These are phyloP conservation scores for Aspergillus spinulosporus DNA, from an alignment of 2,329 filamentous ascomycete genomes.

Conservation along the genomic window DNA sequence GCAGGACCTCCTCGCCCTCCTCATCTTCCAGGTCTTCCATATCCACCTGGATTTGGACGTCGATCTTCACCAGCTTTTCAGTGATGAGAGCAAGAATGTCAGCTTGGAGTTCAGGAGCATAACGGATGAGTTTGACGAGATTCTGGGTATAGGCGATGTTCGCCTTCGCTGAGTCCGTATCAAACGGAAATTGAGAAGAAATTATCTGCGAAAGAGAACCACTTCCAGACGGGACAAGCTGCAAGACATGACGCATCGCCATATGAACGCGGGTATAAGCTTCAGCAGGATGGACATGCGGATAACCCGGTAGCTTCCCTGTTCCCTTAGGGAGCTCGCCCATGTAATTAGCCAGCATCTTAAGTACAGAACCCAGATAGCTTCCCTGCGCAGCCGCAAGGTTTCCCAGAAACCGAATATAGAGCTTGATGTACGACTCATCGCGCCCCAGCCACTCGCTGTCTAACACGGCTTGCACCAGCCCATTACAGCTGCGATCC, in stretches of 20 bases:
- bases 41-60: constrained; percentile 92
- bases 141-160: constrained; percentile 89
- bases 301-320: constrained; percentile 56
- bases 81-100: constrained; percentile 82
- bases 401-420: constrained; percentile 57
- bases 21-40: constrained; percentile 92
- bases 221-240: constrained; percentile 77
- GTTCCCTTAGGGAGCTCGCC: constrained; percentile 58
- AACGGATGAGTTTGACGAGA: constrained; percentile 72
- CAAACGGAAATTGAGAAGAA: constrained; percentile 69
- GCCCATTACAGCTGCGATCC: constrained; percentile 56
- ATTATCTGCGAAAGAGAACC: constrained; percentile 68
- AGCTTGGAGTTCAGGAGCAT: constrained; percentile 73
- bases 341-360: constrained; percentile 80
- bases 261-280: constrained; percentile 75
- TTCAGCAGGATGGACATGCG: constrained; percentile 60
- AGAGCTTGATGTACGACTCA: constrained; percentile 59
- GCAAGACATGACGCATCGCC: constrained; percentile 72
- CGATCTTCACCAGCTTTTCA: constrained; percentile 85
- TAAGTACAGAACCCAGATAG: constrained; percentile 71
- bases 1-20: constrained; percentile 66
- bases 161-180: constrained; percentile 72
- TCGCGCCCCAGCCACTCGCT: constrained; percentile 64
- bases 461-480: constrained; percentile 59
- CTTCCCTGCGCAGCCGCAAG: constrained; percentile 80